Evolutionary conservation across 192 early-diverging fungal genomes (phyloP).

Genomic region (Linnemannia schmuckeri): DNA sequence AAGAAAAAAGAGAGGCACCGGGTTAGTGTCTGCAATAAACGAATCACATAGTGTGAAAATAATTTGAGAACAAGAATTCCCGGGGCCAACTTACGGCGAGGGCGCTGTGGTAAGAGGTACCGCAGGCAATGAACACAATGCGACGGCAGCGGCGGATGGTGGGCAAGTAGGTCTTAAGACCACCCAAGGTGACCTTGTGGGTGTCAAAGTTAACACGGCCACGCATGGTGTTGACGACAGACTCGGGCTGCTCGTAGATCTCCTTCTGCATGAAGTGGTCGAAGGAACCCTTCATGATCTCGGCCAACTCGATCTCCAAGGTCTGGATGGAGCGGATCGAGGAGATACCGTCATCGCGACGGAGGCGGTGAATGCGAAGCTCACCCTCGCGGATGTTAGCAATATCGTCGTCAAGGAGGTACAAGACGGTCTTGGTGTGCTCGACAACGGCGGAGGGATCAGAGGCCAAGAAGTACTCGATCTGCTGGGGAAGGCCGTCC

Average conservation of each 20-base stretch:
- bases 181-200: constrained; percentile 92
- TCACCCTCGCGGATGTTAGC: constrained; percentile 94
- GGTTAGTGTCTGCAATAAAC: not conserved
- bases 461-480: constrained; percentile 98
- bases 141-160: constrained; percentile 96
- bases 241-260: constrained; percentile 99
- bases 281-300: constrained; percentile 99
- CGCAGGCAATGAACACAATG: constrained; percentile 97
- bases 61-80: not conserved
- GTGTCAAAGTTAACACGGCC: constrained; percentile 98
- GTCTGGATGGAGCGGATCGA: constrained; percentile 97
- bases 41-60: not conserved
- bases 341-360: constrained; percentile 93
- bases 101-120: constrained; percentile 96
- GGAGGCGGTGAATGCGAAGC: constrained; percentile 98
- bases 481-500: constrained; percentile 94
- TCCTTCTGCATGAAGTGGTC: constrained; percentile 99
- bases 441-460: constrained; percentile 98
- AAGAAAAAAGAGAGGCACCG: not conserved
- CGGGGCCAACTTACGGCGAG: constrained; percentile 79
- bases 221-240: constrained; percentile 99
- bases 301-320: constrained; percentile 97
- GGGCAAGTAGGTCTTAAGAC: constrained; percentile 90
- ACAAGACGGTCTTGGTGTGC: constrained; percentile 98
- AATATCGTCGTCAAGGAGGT: constrained; percentile 99